A percentile compares a stretch with the other conserved stretches of the same genome.
Evolutionary conservation across 139 green algal species (phyloP).

Genomic region (Chlamydomonas asymmetrica): DNA sequence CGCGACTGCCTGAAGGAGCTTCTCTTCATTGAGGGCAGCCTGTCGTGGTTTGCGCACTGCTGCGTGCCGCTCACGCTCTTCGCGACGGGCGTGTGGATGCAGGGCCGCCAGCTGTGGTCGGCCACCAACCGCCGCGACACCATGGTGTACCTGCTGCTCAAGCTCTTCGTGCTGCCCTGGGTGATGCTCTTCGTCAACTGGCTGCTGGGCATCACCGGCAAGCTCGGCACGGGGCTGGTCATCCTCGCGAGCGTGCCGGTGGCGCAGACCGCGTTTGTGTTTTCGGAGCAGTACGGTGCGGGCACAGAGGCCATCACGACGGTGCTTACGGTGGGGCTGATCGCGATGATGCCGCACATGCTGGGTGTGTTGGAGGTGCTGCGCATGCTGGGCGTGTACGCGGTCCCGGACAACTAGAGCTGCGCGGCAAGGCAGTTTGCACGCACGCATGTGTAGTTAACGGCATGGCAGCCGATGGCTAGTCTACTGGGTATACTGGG

Average conservation of each 20-base stretch:
- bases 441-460: too few relatives aligned
- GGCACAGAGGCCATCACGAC: slow-evolving; percentile 4
- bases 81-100: slow-evolving; percentile 41
- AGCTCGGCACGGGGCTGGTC: slow-evolving; percentile 23
- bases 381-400: slow-evolving; percentile 26
- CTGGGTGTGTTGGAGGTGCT: slow-evolving; percentile 18
- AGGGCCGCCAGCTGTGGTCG: slow-evolving; percentile 1
- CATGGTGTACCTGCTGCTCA: slow-evolving; percentile 17
- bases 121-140: background rate
- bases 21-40: slow-evolving; percentile 33
- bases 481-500: too few relatives aligned
- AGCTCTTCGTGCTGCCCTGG: slow-evolving; percentile 27
- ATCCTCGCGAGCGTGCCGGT: slow-evolving; percentile 47
- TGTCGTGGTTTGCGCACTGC: slow-evolving; percentile 42
- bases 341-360: slow-evolving; percentile 1
- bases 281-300: slow-evolving; percentile 37
- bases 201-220: slow-evolving; percentile 27
- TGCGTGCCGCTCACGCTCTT: slow-evolving; percentile 50
- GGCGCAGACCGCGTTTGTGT: slow-evolving; percentile 49
- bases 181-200: slow-evolving; percentile 39
- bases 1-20: background rate
- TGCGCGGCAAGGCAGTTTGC: too few relatives aligned
- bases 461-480: too few relatives aligned
- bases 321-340: background rate
- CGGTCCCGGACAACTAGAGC: too few relatives aligned